Conservation (phyloP, 108 stramenopile species). For the Bacterosira constricta region DNA sequence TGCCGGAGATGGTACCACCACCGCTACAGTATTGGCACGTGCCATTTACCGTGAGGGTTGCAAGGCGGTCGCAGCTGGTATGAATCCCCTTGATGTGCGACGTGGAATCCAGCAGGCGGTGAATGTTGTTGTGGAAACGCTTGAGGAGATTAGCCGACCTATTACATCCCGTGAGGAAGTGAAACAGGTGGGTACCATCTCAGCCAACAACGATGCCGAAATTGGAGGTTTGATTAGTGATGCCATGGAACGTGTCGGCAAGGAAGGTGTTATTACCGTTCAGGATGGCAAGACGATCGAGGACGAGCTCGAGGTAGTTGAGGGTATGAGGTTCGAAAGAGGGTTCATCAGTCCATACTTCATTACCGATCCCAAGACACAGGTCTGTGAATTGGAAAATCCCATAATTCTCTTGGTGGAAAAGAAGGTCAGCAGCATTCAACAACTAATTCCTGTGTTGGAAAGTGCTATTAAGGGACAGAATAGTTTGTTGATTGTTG, state of each 20-base stretch:
- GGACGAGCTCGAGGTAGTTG: conserved; percentile 99
- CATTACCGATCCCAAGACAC: conserved; percentile 98
- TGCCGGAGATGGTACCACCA: conserved; percentile 99
- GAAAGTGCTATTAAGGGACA: conserved; percentile 94
- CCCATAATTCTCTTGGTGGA: conserved; percentile 97
- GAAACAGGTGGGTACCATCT: conserved; percentile 98
- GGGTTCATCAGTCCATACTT: conserved; percentile 99
- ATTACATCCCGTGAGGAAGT: conserved; percentile 98
- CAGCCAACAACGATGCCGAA: conserved; percentile 96
- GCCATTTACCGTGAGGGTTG: conserved; percentile 99
- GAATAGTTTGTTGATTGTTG: conserved; percentile 94
- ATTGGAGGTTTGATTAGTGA: conserved; percentile 95
- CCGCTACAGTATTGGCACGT: conserved; percentile 98
- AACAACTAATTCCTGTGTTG: conserved; percentile 95
- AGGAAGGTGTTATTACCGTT: conserved; percentile 99
- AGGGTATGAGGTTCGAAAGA: conserved; percentile 99
- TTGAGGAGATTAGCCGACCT: conserved; percentile 89
- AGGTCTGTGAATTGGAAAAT: conserved; percentile 95
- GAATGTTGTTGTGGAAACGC: conserved; percentile 83
- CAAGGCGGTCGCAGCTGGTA: conserved; percentile 99
- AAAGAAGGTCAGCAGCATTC: conserved; percentile 97
- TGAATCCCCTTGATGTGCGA: conserved; percentile 98
- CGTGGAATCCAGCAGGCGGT: conserved; percentile 96
- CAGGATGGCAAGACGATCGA: conserved; percentile 99
- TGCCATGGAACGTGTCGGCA: conserved; percentile 99